Evolutionary conservation across 129 eudicot genomes (phyloP), one percentile per base, ranked within the genome.

Genomic region (Arctium lappa): DNA sequence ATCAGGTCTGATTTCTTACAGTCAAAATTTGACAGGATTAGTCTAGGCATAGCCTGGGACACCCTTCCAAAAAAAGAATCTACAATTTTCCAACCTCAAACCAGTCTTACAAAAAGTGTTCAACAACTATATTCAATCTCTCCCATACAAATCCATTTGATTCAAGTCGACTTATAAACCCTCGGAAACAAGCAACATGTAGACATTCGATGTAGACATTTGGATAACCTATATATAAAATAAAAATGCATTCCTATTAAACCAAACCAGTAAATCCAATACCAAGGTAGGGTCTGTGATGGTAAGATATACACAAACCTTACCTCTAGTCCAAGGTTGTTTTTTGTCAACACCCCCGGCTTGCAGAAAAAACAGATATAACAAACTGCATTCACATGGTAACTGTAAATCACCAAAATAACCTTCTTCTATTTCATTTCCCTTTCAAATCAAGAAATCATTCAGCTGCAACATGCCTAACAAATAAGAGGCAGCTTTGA

Each of bases 401-500:
- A 82, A 66, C 76, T 4, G 60, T 9, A 75, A 38, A 53, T 74
- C 36, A 69, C 2, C 22, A 16, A 78, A 42, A 72, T 63, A 72
- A 76, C 77, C 78, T 71, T 50, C 77, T 85, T 75, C 77, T 85
- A 80, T 80, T 80, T 77, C 46, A 74, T 27, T 78, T 65, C 56
- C 65, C 27, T 73, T 46, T 73, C 71, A 69, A 36, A 44, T 44
- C 77, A 70, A 83, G 40, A 71, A 78, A 84, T 72, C 74, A 76
- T 82, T 70, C 63, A 53, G 68, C 83, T 44, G 83, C 87, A 84
- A 44, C 46, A 60, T 60, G 29, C 68, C 86, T 78, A 83, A 83
- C 79, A 84, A 84, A 84, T 79, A 79, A 79, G 74, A 84, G 72
- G 80, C 83, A 73, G 76, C 83, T 78, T 53, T 77, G 80, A 81